phyloP scores from a whole-genome alignment of 1,139 yeast genomes.

The Geotrichum phurueaensis region DNA sequence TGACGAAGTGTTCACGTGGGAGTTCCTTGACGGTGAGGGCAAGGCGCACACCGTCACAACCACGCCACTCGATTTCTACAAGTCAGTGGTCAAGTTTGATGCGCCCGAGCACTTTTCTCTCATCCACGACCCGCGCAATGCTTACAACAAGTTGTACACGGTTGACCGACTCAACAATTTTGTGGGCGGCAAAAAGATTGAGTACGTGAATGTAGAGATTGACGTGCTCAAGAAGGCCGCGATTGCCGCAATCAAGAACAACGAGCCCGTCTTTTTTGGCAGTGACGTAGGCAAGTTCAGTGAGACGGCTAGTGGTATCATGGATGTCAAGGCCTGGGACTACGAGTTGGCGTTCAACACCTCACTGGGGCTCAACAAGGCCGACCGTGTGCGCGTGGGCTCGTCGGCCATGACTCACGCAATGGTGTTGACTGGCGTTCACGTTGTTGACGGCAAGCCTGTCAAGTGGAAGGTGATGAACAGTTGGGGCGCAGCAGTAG shows the following conservation, averaged over 20 bases:
- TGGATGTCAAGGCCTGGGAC: constrained; percentile 53
- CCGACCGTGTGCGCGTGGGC: constrained; percentile 50
- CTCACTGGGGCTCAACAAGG: constrained; percentile 44
- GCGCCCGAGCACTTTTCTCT: constrained; percentile 50
- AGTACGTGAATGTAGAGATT: constrained; percentile 53
- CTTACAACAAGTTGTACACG: constrained; percentile 48
- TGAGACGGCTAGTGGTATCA: constrained; percentile 45
- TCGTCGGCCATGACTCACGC: constrained; percentile 65
- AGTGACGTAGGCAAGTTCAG: constrained; percentile 61
- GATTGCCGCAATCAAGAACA: constrained; percentile 51
- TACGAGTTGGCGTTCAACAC: constrained; percentile 53
- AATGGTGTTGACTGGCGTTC: constrained; percentile 63
- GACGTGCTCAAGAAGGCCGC: constrained; percentile 49
- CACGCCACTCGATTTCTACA: constrained; percentile 51
- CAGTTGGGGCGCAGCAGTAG: constrained; percentile 60
- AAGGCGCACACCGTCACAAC: constrained; percentile 44
- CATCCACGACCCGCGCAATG: constrained; percentile 60
- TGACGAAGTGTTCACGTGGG: constrained; percentile 51
- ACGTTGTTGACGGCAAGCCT: constrained; percentile 46
- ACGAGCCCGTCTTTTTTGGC: constrained; percentile 64
- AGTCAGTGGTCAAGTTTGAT: constrained; percentile 42
- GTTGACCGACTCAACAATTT: constrained; percentile 58
- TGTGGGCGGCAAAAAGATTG: constrained; percentile 56
- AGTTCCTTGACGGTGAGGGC: constrained; percentile 52
- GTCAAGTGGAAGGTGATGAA: constrained; percentile 65